Percentiles rank a stretch among this genome's conserved stretches.
phyloP scores from a whole-genome alignment of 2,329 filamentous ascomycete genomes.

The Lomentospora prolificans region DNA sequence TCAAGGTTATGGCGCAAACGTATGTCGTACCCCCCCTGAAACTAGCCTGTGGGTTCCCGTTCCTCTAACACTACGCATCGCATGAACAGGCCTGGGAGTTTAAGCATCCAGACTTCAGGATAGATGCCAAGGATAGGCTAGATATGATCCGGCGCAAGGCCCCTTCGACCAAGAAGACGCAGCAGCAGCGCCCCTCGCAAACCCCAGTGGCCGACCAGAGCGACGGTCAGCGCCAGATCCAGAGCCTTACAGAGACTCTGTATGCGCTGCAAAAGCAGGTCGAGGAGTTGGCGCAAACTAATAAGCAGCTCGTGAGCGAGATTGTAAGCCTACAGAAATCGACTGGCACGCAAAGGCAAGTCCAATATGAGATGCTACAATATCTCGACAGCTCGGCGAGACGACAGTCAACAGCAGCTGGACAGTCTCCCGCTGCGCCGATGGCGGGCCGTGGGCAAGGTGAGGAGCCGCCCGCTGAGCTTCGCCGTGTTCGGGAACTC shows the following conservation, averaged over 20 bases:
- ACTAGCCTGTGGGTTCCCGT: neutral
- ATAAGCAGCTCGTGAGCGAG: conserved; percentile 52
- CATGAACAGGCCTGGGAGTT: conserved; percentile 75
- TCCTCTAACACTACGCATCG: neutral
- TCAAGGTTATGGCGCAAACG: conserved; percentile 61
- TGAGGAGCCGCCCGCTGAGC: conserved; percentile 9
- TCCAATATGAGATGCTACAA: conserved; percentile 47
- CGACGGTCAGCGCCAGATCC: conserved; percentile 11
- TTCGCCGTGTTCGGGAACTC: conserved; percentile 47
- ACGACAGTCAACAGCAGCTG: neutral
- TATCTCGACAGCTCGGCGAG: conserved; percentile 25
- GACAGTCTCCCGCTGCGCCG: neutral
- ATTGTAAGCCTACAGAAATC: conserved; percentile 51
- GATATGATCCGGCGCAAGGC: conserved; percentile 96
- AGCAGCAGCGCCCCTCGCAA: conserved; percentile 52
- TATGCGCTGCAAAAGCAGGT: conserved; percentile 80
- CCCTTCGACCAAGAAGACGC: conserved; percentile 83
- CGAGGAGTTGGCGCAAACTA: conserved; percentile 60
- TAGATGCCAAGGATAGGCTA: conserved; percentile 89
- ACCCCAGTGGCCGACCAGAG: conserved; percentile 8
- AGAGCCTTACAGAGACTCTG: conserved; percentile 28
- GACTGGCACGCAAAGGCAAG: conserved; percentile 47
- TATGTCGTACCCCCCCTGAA: conserved; percentile 28
- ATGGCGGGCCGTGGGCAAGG: neutral
- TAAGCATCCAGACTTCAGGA: conserved; percentile 91